phyloP scores from a whole-genome alignment of 1,284 basidiomycete genomes.

The Cutaneotrichosporon mucoides region DNA sequence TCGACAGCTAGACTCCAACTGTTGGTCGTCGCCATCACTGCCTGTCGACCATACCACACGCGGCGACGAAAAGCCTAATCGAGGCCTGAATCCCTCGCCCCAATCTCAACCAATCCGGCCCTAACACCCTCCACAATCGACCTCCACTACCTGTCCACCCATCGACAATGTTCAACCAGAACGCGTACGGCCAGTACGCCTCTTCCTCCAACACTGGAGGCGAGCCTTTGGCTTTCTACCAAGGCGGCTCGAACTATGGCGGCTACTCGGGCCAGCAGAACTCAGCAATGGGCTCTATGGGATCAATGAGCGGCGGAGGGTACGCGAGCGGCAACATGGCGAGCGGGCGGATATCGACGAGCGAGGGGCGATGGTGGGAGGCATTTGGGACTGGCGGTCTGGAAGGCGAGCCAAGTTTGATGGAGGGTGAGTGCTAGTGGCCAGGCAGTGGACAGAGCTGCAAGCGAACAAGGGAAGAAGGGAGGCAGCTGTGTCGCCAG shows the following conservation, averaged over 20 bases:
- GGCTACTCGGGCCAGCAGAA: conserved; percentile 3
- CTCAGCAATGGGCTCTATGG: conserved; percentile 7
- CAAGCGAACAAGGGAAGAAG: too few relatives aligned
- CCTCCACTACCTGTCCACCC: conserved; percentile 5
- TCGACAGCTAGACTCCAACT: too few relatives aligned
- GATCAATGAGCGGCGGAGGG: conserved; percentile 25
- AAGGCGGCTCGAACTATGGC: conserved; percentile 14
- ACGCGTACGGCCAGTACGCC: conserved; percentile 23
- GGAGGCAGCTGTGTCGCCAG: too few relatives aligned
- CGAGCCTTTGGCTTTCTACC: conserved; percentile 46
- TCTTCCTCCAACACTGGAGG: conserved; percentile 8
- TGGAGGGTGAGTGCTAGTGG: conserved; percentile 83
- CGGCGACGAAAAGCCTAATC: neutral
- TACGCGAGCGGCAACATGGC: conserved; percentile 35
- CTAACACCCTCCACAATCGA: neutral
- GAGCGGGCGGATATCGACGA: conserved; percentile 54
- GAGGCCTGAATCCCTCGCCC: too few relatives aligned
- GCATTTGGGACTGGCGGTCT: conserved; percentile 94
- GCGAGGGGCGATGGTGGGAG: conserved; percentile 80
- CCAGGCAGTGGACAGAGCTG: too few relatives aligned
- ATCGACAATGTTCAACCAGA: conserved; percentile 25
- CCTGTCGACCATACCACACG: too few relatives aligned
- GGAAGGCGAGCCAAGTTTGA: conserved; percentile 85
- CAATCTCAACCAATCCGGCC: neutral
- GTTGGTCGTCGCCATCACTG: too few relatives aligned